Base-by-base conservation (phyloP, 441 rosid species). In the Breynia disticha region DNA sequence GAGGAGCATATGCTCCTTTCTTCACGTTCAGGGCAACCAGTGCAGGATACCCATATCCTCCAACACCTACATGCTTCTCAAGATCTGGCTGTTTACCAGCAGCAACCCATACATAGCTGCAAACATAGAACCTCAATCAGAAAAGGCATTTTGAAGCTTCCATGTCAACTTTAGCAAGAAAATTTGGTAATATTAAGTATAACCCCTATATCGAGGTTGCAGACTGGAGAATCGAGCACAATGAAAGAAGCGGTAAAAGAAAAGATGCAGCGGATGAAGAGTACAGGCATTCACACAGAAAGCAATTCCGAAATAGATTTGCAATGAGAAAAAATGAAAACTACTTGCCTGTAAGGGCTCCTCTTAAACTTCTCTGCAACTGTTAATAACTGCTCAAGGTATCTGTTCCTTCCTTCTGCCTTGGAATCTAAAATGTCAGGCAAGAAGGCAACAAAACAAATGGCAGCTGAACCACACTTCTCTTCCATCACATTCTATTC, bases 11-110 rank as follows among this genome's bases (percentile, higher is more conserved):
- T 17, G 80, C 97, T 63, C 81, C 97, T 77, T 89, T 89, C 86
- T 93, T 93, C 58, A 78, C 69, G 62, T 93, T 93, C 83, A 93
- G 67, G 28, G 97, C 99, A 37, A 93, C 90, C 65, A 93, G 70
- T 48, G 99, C 99, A 4, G 99, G 97, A 59, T 89, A 93, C 12
- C 99, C 99, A 12, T 93, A 93, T 63, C 97, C 99, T 44, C 99
- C 99, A 41, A 93, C 95, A 15, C 84, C 83, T 13, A 93, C 95
- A n/a, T 41, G 73, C 28, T 71, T 81, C 73, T 93, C 99, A 41
- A 93, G 83, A 76, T 84, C 93, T 16, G 88, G 84, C 67, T 93
- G 96, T 75, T 79, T 81, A 59, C 88, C 89, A 5, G 99, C 90
- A 49, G 97, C 95, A 42, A 76, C 82, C 99, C 99, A 93, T 24